Conservation (phyloP, 148 eudicot genomes). For the Cornus florida region DNA sequence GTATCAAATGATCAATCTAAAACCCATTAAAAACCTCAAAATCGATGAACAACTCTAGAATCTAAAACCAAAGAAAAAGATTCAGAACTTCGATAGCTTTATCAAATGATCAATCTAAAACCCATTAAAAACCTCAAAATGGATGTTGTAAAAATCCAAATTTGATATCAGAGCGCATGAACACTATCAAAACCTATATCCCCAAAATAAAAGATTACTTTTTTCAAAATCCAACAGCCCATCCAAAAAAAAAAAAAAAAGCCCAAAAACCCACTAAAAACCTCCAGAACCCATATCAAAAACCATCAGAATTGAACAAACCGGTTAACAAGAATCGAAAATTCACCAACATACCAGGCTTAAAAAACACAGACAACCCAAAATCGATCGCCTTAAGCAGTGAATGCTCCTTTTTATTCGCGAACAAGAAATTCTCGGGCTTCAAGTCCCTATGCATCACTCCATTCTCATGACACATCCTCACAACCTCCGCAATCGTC, state of each 20-base stretch:
- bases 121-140: background rate
- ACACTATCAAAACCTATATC: background rate
- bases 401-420: slow-evolving; percentile 79
- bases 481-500: slow-evolving; percentile 77
- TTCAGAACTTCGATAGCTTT: too few species aligned
- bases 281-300: background rate
- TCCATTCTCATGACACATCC: slow-evolving; percentile 79
- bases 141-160: background rate
- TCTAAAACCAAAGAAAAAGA: too few species aligned
- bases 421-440: slow-evolving; percentile 90
- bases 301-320: background rate
- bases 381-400: slow-evolving; percentile 83
- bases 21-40: slow-evolving; percentile 1
- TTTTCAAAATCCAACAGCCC: background rate
- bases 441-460: slow-evolving; percentile 86
- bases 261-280: background rate
- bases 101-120: background rate
- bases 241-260: background rate
- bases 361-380: slow-evolving; percentile 83
- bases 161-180: background rate
- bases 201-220: background rate
- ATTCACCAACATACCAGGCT: slow-evolving; percentile 50
- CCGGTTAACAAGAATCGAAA: background rate
- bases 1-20: background rate
- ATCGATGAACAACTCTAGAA: background rate